phyloP scores from a whole-genome alignment of 2,329 filamentous ascomycete species.

The Beauveria medogensis region DNA sequence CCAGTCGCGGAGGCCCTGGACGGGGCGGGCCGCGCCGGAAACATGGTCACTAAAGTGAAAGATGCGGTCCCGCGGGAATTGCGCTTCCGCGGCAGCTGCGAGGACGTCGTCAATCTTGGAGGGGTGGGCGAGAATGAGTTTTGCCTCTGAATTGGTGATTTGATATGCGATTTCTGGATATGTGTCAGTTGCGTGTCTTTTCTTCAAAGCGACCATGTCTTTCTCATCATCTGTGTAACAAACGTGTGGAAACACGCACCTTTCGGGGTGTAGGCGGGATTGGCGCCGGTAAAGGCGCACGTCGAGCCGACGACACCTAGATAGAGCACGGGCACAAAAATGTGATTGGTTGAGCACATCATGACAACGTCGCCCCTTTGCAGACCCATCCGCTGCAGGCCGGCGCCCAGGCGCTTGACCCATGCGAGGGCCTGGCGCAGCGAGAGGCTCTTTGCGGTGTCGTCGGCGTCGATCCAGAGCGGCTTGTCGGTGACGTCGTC shows the following conservation, averaged over 20 bases:
- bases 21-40: constrained; percentile 19
- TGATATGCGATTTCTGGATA: constrained; percentile 41
- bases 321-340: constrained; percentile 47
- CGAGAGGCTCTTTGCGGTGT: constrained; percentile 36
- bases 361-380: constrained; percentile 42
- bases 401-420: constrained; percentile 42
- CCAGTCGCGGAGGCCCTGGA: constrained; percentile 34
- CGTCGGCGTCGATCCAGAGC: constrained; percentile 45
- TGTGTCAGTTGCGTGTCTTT: too few species aligned
- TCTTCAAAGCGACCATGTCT: too few species aligned
- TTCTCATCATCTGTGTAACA: too few species aligned
- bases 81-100: constrained; percentile 32
- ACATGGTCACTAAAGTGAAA: constrained; percentile 40
- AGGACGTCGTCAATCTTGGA: constrained; percentile 34
- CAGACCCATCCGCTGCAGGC: constrained; percentile 38
- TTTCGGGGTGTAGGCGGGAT: constrained; percentile 41
- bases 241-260: constrained; percentile 24
- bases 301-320: constrained; percentile 45
- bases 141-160: constrained; percentile 42
- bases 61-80: constrained; percentile 33
- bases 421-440: constrained; percentile 39
- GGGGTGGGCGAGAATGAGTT: constrained; percentile 41
- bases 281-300: constrained; percentile 46
- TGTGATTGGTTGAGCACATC: constrained; percentile 46
- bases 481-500: constrained; percentile 33